These are phyloP conservation scores for Eimeria necatrix DNA, from an alignment of 169 alveolate genomes.

Conservation along the genomic window DNA sequence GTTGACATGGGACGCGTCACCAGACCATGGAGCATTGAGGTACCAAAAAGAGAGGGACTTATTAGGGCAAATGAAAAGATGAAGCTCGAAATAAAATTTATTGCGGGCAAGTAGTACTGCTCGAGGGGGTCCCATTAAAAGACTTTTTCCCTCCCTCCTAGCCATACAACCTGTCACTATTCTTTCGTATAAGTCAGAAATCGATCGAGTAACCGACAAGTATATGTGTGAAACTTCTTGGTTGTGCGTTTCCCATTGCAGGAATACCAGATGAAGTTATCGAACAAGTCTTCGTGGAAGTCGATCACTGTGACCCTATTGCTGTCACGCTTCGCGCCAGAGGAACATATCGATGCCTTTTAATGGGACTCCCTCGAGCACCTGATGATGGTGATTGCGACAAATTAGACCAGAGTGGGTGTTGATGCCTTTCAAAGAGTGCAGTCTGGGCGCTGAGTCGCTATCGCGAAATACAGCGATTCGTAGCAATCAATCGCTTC, in stretches of 20 bases:
- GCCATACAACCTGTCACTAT: too few relatives aligned
- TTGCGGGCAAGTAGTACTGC: conserved; percentile 84
- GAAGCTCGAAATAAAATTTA: conserved; percentile 90
- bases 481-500: neutral
- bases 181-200: too few relatives aligned
- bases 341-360: conserved; percentile 93
- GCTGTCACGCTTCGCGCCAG: conserved; percentile 91
- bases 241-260: neutral
- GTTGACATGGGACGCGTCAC: conserved; percentile 89
- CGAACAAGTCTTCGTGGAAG: conserved; percentile 92
- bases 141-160: neutral
- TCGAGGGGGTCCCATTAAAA: too few relatives aligned
- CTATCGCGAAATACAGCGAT: neutral
- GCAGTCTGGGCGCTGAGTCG: neutral
- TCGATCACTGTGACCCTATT: conserved; percentile 95
- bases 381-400: conserved; percentile 79
- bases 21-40: conserved; percentile 92
- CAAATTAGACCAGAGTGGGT: conserved; percentile 11
- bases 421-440: neutral
- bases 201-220: too few relatives aligned
- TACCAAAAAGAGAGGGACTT: conserved; percentile 91
- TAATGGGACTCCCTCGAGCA: conserved; percentile 90
- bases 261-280: conserved; percentile 84
- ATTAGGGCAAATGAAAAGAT: conserved; percentile 93
- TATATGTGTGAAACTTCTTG: neutral